phyloP scores from a whole-genome alignment of 495 filamentous ascomycete species.

The Trichocladium uniseriatum region DNA sequence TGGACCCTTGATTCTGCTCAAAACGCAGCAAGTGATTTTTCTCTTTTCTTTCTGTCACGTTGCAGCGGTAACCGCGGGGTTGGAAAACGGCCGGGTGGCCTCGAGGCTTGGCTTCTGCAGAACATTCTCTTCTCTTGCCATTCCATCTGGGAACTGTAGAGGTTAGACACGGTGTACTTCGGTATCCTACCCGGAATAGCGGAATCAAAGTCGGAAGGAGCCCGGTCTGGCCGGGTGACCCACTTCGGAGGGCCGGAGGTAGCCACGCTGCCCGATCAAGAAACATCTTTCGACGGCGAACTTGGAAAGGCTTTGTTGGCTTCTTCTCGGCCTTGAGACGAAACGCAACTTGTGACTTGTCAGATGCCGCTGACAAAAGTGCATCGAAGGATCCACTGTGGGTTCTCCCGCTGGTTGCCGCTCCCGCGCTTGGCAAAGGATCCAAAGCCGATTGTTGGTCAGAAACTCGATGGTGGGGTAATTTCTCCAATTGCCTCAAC shows the following conservation, averaged over 20 bases:
- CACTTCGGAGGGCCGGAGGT: background rate
- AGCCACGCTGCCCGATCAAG: background rate
- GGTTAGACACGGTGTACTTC: background rate
- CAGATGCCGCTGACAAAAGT: background rate
- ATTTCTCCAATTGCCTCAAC: background rate
- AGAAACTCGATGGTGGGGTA: background rate
- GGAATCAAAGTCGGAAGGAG: background rate
- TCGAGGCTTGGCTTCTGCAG: too few relatives aligned
- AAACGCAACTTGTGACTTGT: too few relatives aligned
- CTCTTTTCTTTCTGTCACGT: background rate
- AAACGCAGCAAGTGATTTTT: background rate
- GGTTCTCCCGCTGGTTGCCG: constrained; percentile 7
- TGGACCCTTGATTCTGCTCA: background rate
- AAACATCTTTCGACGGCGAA: too few relatives aligned
- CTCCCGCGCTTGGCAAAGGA: constrained; percentile 4
- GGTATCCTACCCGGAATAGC: background rate
- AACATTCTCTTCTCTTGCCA: too few relatives aligned
- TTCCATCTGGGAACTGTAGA: too few relatives aligned
- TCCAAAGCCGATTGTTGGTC: constrained; percentile 3
- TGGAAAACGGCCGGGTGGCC: too few relatives aligned
- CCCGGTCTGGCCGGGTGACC: background rate
- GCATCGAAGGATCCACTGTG: constrained; percentile 5
- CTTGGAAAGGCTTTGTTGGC: too few relatives aligned
- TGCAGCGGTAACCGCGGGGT: background rate
- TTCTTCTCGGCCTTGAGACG: too few relatives aligned